Evolutionary conservation across 140 eudicot genomes (phyloP), one percentile per base, ranked within the genome.

Genomic region (Bidens hawaiensis): DNA sequence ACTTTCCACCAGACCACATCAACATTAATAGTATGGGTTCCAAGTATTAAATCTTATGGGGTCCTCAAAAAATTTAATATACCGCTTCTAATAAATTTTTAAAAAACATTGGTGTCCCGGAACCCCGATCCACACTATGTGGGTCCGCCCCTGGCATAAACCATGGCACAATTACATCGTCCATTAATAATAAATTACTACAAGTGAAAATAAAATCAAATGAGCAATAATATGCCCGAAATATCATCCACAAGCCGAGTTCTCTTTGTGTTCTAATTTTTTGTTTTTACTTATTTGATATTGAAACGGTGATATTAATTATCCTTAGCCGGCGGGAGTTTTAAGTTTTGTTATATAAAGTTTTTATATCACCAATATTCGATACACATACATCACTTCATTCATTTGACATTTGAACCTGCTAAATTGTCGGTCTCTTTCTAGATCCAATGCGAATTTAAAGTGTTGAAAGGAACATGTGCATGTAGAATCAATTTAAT

Each of bases 101-200:
- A n/a, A n/a, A n/a, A n/a, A n/a, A n/a, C n/a, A n/a, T n/a, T n/a
- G n/a, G n/a, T n/a, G n/a, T n/a, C n/a, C n/a, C n/a, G n/a, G n/a
- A n/a, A n/a, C n/a, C n/a, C n/a, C n/a, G n/a, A n/a, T n/a, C n/a
- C n/a, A n/a, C n/a, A n/a, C n/a, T n/a, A n/a, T n/a, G n/a, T n/a
- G n/a, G n/a, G n/a, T n/a, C n/a, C n/a, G n/a, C n/a, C n/a, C n/a
- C n/a, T 25, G 14, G 56, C 41, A 45, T 45, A 62, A 45, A 27
- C 57, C 63, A 70, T 23, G 69, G 69, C 50, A 60, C 61, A 49
- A 50, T 19, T 17, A 50, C 69, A 61, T 70, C 68, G 45, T 46
- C 30, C 15, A 21, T 23, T 13, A 5, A 10, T 2, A 1, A 25
- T 18, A 11, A 54, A 53, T 1, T 52, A 26, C 61, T 54, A 13